Conservation (phyloP, 2,329 filamentous ascomycete genomes). For the Macroventuria anomochaeta region DNA sequence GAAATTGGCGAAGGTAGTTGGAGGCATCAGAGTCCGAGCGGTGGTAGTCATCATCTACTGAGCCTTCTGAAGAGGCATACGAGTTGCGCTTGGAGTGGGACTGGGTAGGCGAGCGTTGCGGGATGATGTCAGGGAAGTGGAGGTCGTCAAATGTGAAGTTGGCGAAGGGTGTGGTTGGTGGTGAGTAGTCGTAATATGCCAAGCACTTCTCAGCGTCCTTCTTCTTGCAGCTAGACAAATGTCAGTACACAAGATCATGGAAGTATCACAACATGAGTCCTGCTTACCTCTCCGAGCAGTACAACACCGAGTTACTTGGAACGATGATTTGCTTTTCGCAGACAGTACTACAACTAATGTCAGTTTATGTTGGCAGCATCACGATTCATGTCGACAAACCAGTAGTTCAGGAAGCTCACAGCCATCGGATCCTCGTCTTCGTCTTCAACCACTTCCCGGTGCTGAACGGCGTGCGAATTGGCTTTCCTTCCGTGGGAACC, state of each 20-base stretch:
- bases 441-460: conserved; percentile 37
- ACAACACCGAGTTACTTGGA: conserved; percentile 65
- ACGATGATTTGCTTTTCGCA: conserved; percentile 71
- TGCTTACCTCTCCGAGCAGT: conserved; percentile 68
- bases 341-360: conserved; percentile 57
- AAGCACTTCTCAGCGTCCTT: conserved; percentile 52
- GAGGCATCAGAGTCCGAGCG: conserved; percentile 49
- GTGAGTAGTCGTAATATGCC: conserved; percentile 43
- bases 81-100: conserved; percentile 48
- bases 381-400: conserved; percentile 47
- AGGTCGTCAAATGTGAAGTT: conserved; percentile 50
- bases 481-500: conserved; percentile 40
- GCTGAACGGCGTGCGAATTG: conserved; percentile 32
- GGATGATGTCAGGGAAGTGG: conserved; percentile 54
- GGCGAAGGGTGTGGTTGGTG: conserved; percentile 46
- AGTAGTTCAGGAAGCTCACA: conserved; percentile 60
- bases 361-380: conserved; percentile 8
- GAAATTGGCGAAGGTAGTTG: conserved; percentile 53
- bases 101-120: conserved; percentile 55
- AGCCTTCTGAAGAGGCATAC: conserved; percentile 53
- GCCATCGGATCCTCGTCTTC: conserved; percentile 60
- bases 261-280: background rate
- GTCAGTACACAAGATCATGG: conserved; percentile 19
- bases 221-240: conserved; percentile 52
- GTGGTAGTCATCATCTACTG: conserved; percentile 43